Evolutionary conservation across 1,284 basidiomycete species (phyloP), one percentile per base, ranked within the genome.

Genomic region (Porphyrellus sp.): DNA sequence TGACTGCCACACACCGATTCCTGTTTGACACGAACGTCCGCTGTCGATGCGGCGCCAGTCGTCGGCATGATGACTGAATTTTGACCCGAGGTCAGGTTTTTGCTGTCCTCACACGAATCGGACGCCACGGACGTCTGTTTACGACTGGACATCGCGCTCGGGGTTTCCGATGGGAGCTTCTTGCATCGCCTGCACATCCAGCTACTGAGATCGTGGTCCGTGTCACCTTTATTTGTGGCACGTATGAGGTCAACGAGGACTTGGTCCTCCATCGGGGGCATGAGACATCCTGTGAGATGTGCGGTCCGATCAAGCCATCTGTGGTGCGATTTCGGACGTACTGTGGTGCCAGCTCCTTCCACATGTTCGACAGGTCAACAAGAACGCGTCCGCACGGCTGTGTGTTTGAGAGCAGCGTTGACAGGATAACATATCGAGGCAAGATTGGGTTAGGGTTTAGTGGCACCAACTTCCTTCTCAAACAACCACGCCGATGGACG

Each of bases 401-500:
- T 38, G 46, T 20, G 58, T 46, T 31, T 47, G 23, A n/a, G 46
- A 37, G 57, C 65, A 68, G 7, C 67, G 63, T 28, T 68, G 61
- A 55, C 65, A 67, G 44, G 58, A 52, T 24, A 18, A 16, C 35
- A 42, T 51, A 41, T 55, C 5, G n/a, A 15, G 13, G 4, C 8
- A 20, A 20, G 49, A 11, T 59, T 23, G 40, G 63, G 62, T 63
- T 68, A 59, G 66, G 66, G 66, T 67, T 65, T 6, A 11, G 12
- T 11, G 16, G 25, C n/a, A 8, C 16, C n/a, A 4, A 13, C 28
- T 4, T 11, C 46, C 28, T 39, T 12, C 0, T 30, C 44, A n/a
- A 27, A 8, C n/a, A 16, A 53, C 25, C 20, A 18, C 31, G 44
- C 13, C 5, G 21, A 86, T 86, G 83, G 70, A 76, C 51, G 81